phyloP scores from a whole-genome alignment of 768 basidiomycete species.

The Amanita pallidorosea region DNA sequence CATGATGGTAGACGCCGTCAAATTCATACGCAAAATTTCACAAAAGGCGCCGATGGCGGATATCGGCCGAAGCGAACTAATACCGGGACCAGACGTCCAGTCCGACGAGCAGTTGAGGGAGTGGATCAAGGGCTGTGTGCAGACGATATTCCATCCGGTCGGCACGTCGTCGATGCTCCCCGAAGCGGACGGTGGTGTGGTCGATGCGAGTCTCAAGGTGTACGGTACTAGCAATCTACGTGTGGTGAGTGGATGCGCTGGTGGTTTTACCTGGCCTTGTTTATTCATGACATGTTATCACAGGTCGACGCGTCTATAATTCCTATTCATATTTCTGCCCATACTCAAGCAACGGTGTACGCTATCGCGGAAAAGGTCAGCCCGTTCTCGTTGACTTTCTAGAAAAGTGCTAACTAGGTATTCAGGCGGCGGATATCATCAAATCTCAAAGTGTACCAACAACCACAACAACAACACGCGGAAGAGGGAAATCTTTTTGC shows the following conservation, averaged over 20 bases:
- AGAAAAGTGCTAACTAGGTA: neutral
- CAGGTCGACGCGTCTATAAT: constrained; percentile 7
- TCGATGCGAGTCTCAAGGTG: constrained; percentile 12
- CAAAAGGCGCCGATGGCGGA: constrained; percentile 7
- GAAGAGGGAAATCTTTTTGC: neutral
- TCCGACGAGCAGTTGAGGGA: constrained; percentile 9
- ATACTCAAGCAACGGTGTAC: constrained; percentile 5
- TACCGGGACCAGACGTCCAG: neutral
- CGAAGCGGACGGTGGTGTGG: constrained; percentile 15
- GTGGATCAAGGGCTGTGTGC: constrained; percentile 7
- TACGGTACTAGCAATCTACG: constrained; percentile 14
- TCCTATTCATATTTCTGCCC: constrained; percentile 5
- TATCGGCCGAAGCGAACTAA: neutral
- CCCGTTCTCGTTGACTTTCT: neutral
- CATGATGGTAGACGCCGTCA: constrained; percentile 12
- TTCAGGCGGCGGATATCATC: constrained; percentile 7
- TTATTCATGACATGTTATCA: no score
- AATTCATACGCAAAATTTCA: constrained; percentile 14
- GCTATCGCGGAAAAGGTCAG: constrained; percentile 7
- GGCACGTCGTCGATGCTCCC: constrained; percentile 23
- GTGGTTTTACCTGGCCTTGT: no score
- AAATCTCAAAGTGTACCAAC: constrained; percentile 1
- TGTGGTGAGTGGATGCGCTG: constrained; percentile 6
- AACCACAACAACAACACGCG: neutral
- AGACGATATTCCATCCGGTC: constrained; percentile 12